phyloP scores from a whole-genome alignment of 2,329 filamentous ascomycete genomes.

The Aspergillus fumigatus region DNA sequence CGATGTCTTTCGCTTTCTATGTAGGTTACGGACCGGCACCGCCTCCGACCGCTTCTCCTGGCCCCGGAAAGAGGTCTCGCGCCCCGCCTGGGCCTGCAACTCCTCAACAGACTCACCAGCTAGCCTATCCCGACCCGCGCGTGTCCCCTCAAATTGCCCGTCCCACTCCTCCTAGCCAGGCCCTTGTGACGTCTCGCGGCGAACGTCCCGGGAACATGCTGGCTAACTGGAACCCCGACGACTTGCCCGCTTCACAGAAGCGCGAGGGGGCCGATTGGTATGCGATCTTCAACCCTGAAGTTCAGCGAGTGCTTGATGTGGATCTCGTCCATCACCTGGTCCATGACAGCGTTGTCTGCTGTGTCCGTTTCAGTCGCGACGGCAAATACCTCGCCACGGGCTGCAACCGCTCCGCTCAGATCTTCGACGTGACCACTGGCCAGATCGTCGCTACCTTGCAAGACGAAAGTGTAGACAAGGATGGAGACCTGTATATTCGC shows the following conservation, averaged over 20 bases:
- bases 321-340: conserved; percentile 88
- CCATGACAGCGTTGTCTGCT: conserved; percentile 97
- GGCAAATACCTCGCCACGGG: conserved; percentile 95
- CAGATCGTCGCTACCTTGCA: conserved; percentile 85
- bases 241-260: conserved; percentile 80
- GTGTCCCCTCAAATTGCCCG: conserved; percentile 85
- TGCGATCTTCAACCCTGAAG: conserved; percentile 89
- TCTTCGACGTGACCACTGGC: conserved; percentile 86
- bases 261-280: conserved; percentile 91
- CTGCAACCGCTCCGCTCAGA: conserved; percentile 98
- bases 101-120: conserved; percentile 83
- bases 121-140: conserved; percentile 76
- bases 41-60: conserved; percentile 81
- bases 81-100: conserved; percentile 68
- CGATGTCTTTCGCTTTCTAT: conserved; percentile 6
- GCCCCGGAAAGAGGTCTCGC: conserved; percentile 69
- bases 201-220: conserved; percentile 63
- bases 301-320: conserved; percentile 85
- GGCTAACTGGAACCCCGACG: conserved; percentile 81
- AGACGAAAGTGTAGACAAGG: conserved; percentile 80
- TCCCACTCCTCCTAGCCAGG: conserved; percentile 63
- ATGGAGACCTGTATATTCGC: conserved; percentile 91
- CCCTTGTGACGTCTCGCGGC: conserved; percentile 34
- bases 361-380: conserved; percentile 92
- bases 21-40: conserved; percentile 75